These are phyloP conservation scores for Saksenaea vasiformis DNA, from an alignment of 371 early-diverging fungal genomes.

Conservation along the genomic window DNA sequence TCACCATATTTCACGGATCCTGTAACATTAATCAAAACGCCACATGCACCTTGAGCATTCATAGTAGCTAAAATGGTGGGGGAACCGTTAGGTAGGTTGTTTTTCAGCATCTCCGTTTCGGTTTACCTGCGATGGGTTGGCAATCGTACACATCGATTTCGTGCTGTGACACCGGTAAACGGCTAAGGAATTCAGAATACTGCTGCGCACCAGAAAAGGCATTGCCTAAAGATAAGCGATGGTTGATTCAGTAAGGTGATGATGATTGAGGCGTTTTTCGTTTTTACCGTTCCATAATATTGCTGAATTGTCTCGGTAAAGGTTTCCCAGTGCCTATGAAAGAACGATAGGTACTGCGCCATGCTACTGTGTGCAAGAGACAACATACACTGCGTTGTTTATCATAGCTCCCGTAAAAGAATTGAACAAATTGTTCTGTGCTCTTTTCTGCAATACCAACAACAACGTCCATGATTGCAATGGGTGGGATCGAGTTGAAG, in stretches of 20 bases:
- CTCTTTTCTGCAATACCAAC: constrained; percentile 37
- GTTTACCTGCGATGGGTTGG: constrained; percentile 64
- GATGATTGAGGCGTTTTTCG: not conserved
- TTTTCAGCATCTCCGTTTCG: not conserved
- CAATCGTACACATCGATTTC: constrained; percentile 63
- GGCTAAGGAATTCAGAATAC: constrained; percentile 60
- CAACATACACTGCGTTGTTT: constrained; percentile 59
- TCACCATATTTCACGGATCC: constrained; percentile 68
- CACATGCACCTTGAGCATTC: constrained; percentile 47
- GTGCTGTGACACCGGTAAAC: constrained; percentile 65
- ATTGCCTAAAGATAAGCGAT: constrained; percentile 39
- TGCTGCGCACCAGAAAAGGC: constrained; percentile 56
- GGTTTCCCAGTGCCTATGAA: constrained; percentile 49
- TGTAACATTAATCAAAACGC: constrained; percentile 56
- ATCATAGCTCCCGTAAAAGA: constrained; percentile 67
- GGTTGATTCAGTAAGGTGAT: not conserved
- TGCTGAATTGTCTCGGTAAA: constrained; percentile 70
- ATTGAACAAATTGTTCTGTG: constrained; percentile 64
- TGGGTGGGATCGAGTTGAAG: not conserved
- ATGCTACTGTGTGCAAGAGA: not conserved
- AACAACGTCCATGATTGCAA: constrained; percentile 30
- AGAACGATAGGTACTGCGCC: not conserved
- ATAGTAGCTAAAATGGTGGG: constrained; percentile 32
- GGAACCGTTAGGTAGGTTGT: not conserved
- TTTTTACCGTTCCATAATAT: constrained; percentile 78